phyloP scores from a whole-genome alignment of 2,329 filamentous ascomycete genomes.

The Penicillium sp. region DNA sequence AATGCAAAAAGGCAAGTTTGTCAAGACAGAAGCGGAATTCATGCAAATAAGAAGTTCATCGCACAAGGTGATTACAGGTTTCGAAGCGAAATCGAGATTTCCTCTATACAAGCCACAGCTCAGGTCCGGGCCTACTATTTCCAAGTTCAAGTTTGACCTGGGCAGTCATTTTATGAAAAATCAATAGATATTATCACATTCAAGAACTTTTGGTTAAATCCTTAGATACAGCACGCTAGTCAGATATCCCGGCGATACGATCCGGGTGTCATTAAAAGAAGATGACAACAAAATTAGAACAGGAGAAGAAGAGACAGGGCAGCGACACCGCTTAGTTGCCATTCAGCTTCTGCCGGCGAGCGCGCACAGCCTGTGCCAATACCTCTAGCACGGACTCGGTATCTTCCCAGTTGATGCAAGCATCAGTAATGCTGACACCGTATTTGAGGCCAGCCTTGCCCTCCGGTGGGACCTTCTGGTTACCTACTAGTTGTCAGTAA shows the following conservation, averaged over 20 bases:
- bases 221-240: conserved; percentile 7
- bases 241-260: conserved; percentile 8
- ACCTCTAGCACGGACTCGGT: conserved; percentile 75
- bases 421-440: conserved; percentile 95
- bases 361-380: conserved; percentile 77
- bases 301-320: background rate
- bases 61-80: too few relatives aligned
- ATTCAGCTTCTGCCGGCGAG: conserved; percentile 59
- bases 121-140: too few relatives aligned
- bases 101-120: too few relatives aligned
- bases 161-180: background rate
- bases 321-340: conserved; percentile 10
- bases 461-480: conserved; percentile 87
- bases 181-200: background rate
- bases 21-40: too few relatives aligned
- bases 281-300: background rate
- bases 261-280: conserved; percentile 3
- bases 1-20: too few relatives aligned
- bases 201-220: conserved; percentile 10
- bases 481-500: conserved; percentile 49
- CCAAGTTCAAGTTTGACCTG: too few relatives aligned
- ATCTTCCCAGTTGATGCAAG: conserved; percentile 92
- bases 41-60: too few relatives aligned
- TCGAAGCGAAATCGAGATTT: too few relatives aligned
- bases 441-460: conserved; percentile 84